Conservation (phyloP, 1,284 basidiomycete species). For the Apiotrichum montevideense region DNA sequence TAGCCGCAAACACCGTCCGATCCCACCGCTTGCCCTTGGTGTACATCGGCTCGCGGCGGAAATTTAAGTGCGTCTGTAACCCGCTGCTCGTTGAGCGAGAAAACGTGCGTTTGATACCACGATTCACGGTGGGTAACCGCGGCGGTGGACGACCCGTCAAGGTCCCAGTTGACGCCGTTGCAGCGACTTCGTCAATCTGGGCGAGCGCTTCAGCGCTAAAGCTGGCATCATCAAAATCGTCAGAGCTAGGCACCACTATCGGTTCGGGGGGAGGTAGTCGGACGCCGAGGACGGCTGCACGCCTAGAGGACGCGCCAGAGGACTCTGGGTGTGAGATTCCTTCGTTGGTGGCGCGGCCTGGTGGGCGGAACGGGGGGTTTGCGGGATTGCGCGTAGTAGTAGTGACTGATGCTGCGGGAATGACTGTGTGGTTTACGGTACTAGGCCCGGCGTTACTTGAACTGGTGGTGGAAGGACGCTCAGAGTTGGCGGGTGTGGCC, state of each 20-base stretch:
- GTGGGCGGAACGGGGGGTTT: conserved; percentile 2
- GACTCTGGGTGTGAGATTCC: background rate
- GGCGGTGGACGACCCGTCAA: background rate
- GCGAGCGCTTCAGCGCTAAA: conserved; percentile 17
- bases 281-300: conserved; percentile 9
- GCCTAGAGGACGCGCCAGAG: conserved; percentile 3
- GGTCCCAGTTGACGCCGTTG: too few species aligned
- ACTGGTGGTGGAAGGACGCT: too few species aligned
- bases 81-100: conserved; percentile 6
- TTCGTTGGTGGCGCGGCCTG: background rate
- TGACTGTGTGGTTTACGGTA: background rate
- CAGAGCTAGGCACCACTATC: conserved; percentile 11
- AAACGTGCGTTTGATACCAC: background rate
- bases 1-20: conserved; percentile 71
- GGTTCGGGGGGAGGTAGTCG: background rate
- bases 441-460: background rate
- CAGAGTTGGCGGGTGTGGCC: too few species aligned
- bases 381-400: background rate
- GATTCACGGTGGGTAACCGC: background rate
- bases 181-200: conserved; percentile 17
- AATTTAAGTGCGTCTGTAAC: conserved; percentile 43
- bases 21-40: conserved; percentile 69
- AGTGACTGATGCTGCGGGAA: background rate
- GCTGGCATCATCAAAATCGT: conserved; percentile 21
- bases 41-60: conserved; percentile 29